Conservation (phyloP, 129 eudicot species). For the Gnaphalium uliginosum region DNA sequence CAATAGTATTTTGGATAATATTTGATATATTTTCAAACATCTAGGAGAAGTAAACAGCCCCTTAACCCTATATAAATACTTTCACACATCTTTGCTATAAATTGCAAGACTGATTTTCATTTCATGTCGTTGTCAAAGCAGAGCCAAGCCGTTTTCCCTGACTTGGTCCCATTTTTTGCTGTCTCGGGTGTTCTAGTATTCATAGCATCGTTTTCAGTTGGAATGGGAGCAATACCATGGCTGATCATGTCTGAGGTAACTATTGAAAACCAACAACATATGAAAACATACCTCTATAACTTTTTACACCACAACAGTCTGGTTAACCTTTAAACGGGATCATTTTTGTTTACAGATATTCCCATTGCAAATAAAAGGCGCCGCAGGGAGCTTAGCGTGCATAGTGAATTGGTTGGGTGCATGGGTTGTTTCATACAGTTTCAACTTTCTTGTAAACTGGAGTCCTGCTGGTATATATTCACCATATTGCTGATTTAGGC, state of each 20-base stretch:
- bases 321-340: background rate
- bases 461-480: slow-evolving; percentile 60
- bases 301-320: background rate
- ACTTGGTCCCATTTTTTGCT: slow-evolving; percentile 64
- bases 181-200: slow-evolving; percentile 76
- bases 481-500: background rate
- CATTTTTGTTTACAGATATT: slow-evolving; percentile 56
- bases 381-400: slow-evolving; percentile 81
- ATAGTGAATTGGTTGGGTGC: slow-evolving; percentile 88
- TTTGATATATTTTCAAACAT: background rate
- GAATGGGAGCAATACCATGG: slow-evolving; percentile 97
- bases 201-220: slow-evolving; percentile 67
- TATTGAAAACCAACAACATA: background rate
- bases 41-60: background rate
- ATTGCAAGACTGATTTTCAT: slow-evolving; percentile 9
- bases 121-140: slow-evolving; percentile 26
- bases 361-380: slow-evolving; percentile 74
- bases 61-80: background rate
- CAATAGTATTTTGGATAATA: too few relatives aligned
- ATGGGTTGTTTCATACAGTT: slow-evolving; percentile 80
- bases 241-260: slow-evolving; percentile 91
- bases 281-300: background rate
- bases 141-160: slow-evolving; percentile 49
- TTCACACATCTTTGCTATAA: slow-evolving; percentile 2
- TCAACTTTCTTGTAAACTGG: slow-evolving; percentile 80